Evolutionary conservation across 495 filamentous ascomycete species (phyloP), one percentile per base, ranked within the genome.

Genomic region (Aspergillus nanangensis): DNA sequence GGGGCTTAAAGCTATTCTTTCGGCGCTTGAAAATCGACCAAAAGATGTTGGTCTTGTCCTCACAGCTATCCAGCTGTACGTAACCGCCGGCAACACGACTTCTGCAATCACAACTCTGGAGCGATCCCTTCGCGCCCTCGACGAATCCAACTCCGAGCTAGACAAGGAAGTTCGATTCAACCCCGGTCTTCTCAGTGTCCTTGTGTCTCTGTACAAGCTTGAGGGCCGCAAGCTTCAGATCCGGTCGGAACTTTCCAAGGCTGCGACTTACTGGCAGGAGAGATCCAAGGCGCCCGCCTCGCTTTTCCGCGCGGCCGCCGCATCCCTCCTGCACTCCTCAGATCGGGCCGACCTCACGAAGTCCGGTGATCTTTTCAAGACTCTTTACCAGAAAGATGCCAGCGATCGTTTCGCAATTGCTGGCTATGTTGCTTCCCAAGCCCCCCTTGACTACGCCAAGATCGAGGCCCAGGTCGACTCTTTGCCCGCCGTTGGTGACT

Each of bases 21-120:
- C 86, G 0, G 59, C 92, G n/a, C 70, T 95, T 8, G 84, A 88
- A 49, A 80, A 80, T 43, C 75, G 86, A 18, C 89, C 90, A 0
- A 80, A 80, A 48, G 91, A 99, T 57, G 68, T 96, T 22, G 94
- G 93, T 7, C 72, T 97, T 3, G 70, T 88, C 8, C 70, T 97
- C 32, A 92, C 88, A 10, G 79, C 89, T 14, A 78, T 92, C 5
- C 90, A 97, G 60, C 78, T 96, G 29, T 91, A 94, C 55, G 70
- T 95, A 13, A 72, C 79, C 34, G 76, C 71, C 29, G 80, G 85
- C 23, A 95, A 96, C 59, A 79, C 81, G 40, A 82, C 76, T 15
- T 81, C 84, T 4, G 93, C 94, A 2, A 82, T 90, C 43, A 72
- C 70, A 34, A 75, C 88, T 5, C 70, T 99, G 14, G 88, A 95